A percentile compares a stretch with the other conserved stretches of the same genome.
Evolutionary conservation across 2,329 filamentous ascomycete genomes (phyloP).

Genomic region (Talaromyces sp.): DNA sequence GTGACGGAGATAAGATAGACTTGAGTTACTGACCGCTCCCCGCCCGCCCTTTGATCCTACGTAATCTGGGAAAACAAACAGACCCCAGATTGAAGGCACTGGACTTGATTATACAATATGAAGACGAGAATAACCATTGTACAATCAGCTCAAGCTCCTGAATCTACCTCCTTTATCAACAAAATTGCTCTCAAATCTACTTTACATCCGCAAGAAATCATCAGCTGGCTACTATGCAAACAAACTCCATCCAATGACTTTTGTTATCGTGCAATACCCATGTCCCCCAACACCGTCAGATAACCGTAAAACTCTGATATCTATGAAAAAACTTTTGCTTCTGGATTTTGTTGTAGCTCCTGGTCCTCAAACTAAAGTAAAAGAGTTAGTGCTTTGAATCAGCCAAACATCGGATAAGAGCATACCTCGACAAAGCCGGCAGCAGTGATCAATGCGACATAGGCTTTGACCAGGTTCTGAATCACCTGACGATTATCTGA

Average conservation of each 20-base stretch:
- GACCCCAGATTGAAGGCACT: too few relatives aligned
- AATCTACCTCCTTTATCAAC: background rate
- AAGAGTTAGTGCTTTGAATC: conserved; percentile 15
- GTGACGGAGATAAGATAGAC: conserved; percentile 30
- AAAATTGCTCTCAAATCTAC: conserved; percentile 5
- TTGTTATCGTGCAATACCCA: conserved; percentile 16
- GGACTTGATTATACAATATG: background rate
- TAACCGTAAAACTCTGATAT: conserved; percentile 1
- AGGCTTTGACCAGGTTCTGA: conserved; percentile 76
- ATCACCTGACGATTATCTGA: conserved; percentile 59
- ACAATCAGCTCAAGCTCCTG: background rate
- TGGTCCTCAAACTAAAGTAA: conserved; percentile 42
- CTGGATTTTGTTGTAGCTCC: conserved; percentile 31
- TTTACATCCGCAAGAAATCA: background rate
- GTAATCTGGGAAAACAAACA: too few relatives aligned
- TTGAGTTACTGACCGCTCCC: background rate
- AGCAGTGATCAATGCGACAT: conserved; percentile 76
- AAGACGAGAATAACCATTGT: background rate
- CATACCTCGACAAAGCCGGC: conserved; percentile 84
- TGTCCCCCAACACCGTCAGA: conserved; percentile 16
- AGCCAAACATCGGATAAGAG: background rate
- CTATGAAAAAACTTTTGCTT: conserved; percentile 35
- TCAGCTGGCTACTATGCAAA: conserved; percentile 15
- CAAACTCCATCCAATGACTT: conserved; percentile 20
- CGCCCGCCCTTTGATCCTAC: background rate